Conservation (phyloP, 768 basidiomycete species). For the Suillus decipiens region DNA sequence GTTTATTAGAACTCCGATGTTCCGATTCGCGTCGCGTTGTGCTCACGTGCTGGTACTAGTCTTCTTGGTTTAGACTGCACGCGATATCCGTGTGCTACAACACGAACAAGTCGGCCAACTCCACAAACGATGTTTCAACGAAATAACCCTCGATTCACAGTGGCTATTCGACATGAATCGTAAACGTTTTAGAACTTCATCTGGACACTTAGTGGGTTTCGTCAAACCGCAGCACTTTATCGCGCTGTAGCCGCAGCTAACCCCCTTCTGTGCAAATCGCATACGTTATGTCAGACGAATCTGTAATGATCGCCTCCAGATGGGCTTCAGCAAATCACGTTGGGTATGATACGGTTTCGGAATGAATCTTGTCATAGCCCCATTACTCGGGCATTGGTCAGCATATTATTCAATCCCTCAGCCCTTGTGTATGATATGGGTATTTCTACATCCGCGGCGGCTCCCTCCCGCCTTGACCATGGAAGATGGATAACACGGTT, state of each 20-base stretch:
- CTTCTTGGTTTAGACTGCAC: conserved; percentile 6
- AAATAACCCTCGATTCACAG: neutral
- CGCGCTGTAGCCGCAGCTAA: neutral
- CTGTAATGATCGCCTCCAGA: conserved; percentile 3
- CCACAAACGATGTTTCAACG: conserved; percentile 1
- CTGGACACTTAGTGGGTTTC: neutral
- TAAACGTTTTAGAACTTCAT: conserved; percentile 1
- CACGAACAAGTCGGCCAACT: conserved; percentile 3
- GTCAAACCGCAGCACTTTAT: neutral
- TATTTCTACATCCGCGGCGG: conserved; percentile 6
- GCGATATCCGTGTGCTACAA: neutral
- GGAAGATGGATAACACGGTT: neutral
- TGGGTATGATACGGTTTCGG: neutral
- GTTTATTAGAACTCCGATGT: conserved; percentile 35
- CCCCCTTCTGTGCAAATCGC: neutral
- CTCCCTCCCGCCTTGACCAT: conserved; percentile 1
- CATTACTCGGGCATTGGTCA: conserved; percentile 4
- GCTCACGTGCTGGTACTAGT: conserved; percentile 8
- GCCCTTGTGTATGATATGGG: conserved; percentile 5
- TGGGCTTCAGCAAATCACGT: neutral
- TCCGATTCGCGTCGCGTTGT: conserved; percentile 34
- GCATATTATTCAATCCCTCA: neutral
- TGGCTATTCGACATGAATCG: neutral
- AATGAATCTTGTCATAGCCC: neutral
- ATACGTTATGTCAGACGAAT: neutral